Base-by-base conservation (phyloP, 176 grass and related monocot species). In the Guadua angustifolia region DNA sequence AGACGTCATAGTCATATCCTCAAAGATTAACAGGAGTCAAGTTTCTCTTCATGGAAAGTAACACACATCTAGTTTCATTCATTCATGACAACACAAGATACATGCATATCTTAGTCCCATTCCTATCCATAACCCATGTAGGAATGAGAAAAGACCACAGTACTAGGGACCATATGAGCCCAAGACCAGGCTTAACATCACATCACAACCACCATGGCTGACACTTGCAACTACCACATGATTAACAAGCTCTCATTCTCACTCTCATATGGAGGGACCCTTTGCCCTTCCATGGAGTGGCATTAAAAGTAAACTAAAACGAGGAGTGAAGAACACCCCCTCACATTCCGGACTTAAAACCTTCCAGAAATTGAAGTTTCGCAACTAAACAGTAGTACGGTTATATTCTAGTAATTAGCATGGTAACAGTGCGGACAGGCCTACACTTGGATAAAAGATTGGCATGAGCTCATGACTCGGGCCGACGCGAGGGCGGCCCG, bases 271-370 rank as follows among this genome's bases (percentile, higher is more conserved):
- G n/a, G 44, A 91, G 70, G 85, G 70, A 75, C 33, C 69, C 24
- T 88, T 91, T 46, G 35, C 81, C 89, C 85, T 81, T 29, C 4
- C 62, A 85, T 88, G 85, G 75, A 88, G 89, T 64, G 77, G 89
- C 65, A 56, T 58, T 60, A 69, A 68, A 39, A 86, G 73, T 66
- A 61, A 64, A 77, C 73, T 71, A 86, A 66, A 66, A 39, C 8
- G 32, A 76, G 57, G 79, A 78, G 69, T 9, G 5, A 53, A 73
- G 53, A 72, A 67, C 83, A 90, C 43, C 21, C 38, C 73, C 47
- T 66, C 29, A 16, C 29, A 78, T 78, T 86, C 84, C 50, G 80
- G 84, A 90, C 2, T 67, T 74, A 60, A 76, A 86, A 79, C 49
- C 16, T 68, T 90, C 79, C 67, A 78, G 79, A 79, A 83, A 83